Evolutionary conservation across 768 basidiomycete genomes (phyloP), one percentile per base, ranked within the genome.

Genomic region (Infundibulicybe gibba): DNA sequence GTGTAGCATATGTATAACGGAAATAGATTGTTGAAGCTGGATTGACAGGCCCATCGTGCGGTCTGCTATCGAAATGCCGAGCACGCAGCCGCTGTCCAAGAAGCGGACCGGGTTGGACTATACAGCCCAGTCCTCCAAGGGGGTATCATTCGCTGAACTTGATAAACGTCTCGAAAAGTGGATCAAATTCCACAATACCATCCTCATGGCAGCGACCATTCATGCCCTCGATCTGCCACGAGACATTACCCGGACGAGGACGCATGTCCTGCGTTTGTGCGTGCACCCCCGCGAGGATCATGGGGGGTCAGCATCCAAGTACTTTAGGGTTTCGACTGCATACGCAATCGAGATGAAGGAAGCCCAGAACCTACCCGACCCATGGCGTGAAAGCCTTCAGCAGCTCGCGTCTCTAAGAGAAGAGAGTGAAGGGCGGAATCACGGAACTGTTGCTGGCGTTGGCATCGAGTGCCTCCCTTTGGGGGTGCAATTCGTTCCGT

Each of bases 131-230:
- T 39, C 9, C 43, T 60, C 46, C 53, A 61, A 53, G 43, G 60
- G 59, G 41, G 31, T 64, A 21, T 52, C 59, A 1, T 38, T 62
- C 14, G 44, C 52, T 43, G 62, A 64, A 40, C 61, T 65, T 35
- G 60, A 65, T 50, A 47, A 53, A 41, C 58, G 55, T 16, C 61
- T 68, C 44, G 61, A 63, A 43, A 63, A 62, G 44, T 65, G 66
- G 65, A 57, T 63, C 48, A 55, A 58, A 42, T 61, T 54, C 47
- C 61, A 65, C 49, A 55, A 35, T 44, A 34, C 51, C 14, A 58
- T 59, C 10, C 57, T 64, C 35, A 62, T 65, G 58, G 55, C 47
- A 25, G 59, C 62, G 2, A 59, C 57, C 20, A 54, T 66, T 20
- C 64, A 66, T 39, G 64, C 63, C 11, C 54, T 64, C 8, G 54